A percentile compares a stretch with the other conserved stretches of the same genome.
phyloP scores from a whole-genome alignment of 2,329 filamentous ascomycete species.

The Rutstroemia sp. region DNA sequence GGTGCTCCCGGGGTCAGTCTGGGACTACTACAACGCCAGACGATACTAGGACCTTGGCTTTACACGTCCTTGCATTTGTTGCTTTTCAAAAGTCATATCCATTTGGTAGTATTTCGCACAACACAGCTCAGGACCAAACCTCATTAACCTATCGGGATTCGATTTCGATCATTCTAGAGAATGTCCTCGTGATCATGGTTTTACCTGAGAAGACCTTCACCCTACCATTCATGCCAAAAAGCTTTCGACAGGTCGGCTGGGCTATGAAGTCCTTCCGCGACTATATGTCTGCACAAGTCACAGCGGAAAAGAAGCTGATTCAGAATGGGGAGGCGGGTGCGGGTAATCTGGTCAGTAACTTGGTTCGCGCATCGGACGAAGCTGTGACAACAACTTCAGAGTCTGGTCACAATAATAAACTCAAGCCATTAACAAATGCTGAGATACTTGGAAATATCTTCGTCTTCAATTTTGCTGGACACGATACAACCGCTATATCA shows the following conservation, averaged over 20 bases:
- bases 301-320: neutral
- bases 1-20: neutral
- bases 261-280: conserved; percentile 1
- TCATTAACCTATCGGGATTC: conserved; percentile 4
- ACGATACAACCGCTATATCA: conserved; percentile 25
- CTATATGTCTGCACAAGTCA: neutral
- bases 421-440: conserved; percentile 26
- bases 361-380: conserved; percentile 21
- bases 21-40: neutral
- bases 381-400: neutral
- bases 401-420: conserved; percentile 12
- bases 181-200: neutral
- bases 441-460: conserved; percentile 26
- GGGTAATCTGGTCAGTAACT: neutral
- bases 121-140: neutral
- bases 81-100: conserved; percentile 4
- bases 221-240: neutral
- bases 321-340: neutral
- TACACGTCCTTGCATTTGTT: conserved; percentile 13
- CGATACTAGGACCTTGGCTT: neutral
- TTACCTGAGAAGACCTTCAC: neutral
- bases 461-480: conserved; percentile 24
- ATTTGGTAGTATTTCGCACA: neutral
- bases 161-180: neutral
- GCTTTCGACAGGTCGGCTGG: neutral